Evolutionary conservation across 1,284 basidiomycete species (phyloP).

Genomic region (Tetrapyrgos nigripes): DNA sequence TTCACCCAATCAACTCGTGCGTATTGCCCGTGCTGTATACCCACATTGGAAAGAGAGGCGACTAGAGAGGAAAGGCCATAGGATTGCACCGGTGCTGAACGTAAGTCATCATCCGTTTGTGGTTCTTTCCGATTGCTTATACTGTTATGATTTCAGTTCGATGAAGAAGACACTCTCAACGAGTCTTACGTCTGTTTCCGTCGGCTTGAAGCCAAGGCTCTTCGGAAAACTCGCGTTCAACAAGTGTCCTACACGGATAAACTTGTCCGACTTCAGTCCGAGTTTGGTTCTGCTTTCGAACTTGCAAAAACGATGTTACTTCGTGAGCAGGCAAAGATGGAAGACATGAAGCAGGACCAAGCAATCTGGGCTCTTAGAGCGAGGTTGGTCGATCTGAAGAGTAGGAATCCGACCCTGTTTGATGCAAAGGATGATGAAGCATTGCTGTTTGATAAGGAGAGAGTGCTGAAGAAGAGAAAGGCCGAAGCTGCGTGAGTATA

Average conservation of each 20-base stretch:
- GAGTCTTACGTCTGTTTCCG: conserved; percentile 99
- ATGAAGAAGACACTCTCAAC: conserved; percentile 89
- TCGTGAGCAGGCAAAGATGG: conserved; percentile 83
- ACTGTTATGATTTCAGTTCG: too few relatives aligned
- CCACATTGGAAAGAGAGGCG: conserved; percentile 85
- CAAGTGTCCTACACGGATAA: conserved; percentile 90
- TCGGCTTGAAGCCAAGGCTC: conserved; percentile 91
- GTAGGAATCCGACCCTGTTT: conserved; percentile 66
- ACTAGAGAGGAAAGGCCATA: conserved; percentile 74
- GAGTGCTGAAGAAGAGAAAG: conserved; percentile 65
- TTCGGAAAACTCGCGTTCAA: conserved; percentile 92
- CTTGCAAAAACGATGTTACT: conserved; percentile 72
- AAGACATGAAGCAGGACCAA: conserved; percentile 61
- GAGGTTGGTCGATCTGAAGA: conserved; percentile 80
- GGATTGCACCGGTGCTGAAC: conserved; percentile 82
- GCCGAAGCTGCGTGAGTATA: conserved; percentile 17
- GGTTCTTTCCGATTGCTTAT: too few relatives aligned
- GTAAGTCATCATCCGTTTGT: conserved; percentile 51
- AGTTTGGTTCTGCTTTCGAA: conserved; percentile 76
- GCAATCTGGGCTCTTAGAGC: conserved; percentile 83
- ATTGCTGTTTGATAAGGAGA: conserved; percentile 77
- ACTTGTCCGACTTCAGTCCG: conserved; percentile 79
- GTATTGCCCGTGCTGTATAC: conserved; percentile 74
- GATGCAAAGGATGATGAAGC: conserved; percentile 85
- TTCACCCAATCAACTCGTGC: conserved; percentile 56